Evolutionary conservation across 306 rosid genomes (phyloP), one percentile per base, ranked within the genome.

Genomic region (Glycine latifolia): DNA sequence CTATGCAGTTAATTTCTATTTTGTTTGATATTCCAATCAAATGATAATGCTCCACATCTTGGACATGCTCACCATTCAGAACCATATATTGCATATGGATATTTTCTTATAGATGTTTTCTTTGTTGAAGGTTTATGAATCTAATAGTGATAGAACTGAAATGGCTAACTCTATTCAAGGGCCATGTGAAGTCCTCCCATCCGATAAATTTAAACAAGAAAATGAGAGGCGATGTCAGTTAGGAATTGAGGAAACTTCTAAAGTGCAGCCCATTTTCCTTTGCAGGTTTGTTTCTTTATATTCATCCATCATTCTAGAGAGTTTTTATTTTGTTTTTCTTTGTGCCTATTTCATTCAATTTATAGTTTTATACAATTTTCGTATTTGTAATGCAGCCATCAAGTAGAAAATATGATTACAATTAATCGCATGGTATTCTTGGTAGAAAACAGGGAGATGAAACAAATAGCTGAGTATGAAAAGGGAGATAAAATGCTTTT

Each of bases 151-250:
- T 58, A 80, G 89, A 80, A 84, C 88, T 69, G 88, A 89, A 87
- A 87, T 85, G 93, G 94, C 86, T 69, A 90, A 92, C 61, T 79
- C 85, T 77, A 89, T 96, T 81, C 90, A 63, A 76, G 97, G 99
- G 44, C 97, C 87, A 7, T 93, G 99, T 71, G 88, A 89, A 89
- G 93, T 96, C 86, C 94, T 96, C 63, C 90, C 97, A 68, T 85
- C 84, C 37, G 79, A 84, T 16, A 89, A 93, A 86, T 96, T 89
- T 83, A 76, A 82, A 55, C 91, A 87, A 86, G 98, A 96, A 91
- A 87, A 48, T 77, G 94, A 88, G 83, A 87, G 91, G 71, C 86
- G 90, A 75, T 82, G 69, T 35, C 94, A 82, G 69, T 77, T 86
- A 72, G 86, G 84, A 46, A 74, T 10, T 66, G 90, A 82, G 37